These are phyloP conservation scores for Ceratocystis papillata DNA, from an alignment of 2,329 filamentous ascomycete genomes.

Conservation along the genomic window DNA sequence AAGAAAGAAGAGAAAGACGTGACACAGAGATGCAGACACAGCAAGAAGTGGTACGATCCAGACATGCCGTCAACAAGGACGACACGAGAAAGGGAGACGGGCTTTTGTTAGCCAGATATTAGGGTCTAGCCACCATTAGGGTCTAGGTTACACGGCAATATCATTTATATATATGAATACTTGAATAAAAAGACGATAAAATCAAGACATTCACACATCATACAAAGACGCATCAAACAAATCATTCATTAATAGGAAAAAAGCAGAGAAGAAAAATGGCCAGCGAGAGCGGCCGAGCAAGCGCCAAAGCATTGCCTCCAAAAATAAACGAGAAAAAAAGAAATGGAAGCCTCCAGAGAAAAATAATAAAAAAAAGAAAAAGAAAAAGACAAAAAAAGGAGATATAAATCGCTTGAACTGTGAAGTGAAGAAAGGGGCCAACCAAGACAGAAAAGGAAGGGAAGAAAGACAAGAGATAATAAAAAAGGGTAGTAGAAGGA, in stretches of 20 bases:
- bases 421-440: slow-evolving; percentile 10
- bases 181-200: neutral
- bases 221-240: slow-evolving; percentile 7
- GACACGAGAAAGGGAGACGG: neutral
- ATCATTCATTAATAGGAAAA: slow-evolving; percentile 2
- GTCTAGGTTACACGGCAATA: neutral
- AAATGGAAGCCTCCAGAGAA: slow-evolving; percentile 9
- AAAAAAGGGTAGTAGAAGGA: neutral
- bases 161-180: neutral
- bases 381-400: slow-evolving; percentile 3
- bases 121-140: neutral
- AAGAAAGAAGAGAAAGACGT: neutral
- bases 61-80: neutral
- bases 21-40: neutral
- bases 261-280: slow-evolving; percentile 8
- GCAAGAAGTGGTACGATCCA: neutral
- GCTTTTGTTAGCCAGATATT: neutral
- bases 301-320: slow-evolving; percentile 5
- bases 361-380: neutral
- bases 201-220: neutral
- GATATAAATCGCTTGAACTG: slow-evolving; percentile 9
- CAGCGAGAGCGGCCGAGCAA: neutral
- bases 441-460: slow-evolving; percentile 6
- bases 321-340: slow-evolving; percentile 7
- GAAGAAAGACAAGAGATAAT: slow-evolving; percentile 1